Percentiles rank a stretch among this genome's conserved stretches.
phyloP scores from a whole-genome alignment of 73 alveolate species.

The Tetrahymena thermophila region DNA sequence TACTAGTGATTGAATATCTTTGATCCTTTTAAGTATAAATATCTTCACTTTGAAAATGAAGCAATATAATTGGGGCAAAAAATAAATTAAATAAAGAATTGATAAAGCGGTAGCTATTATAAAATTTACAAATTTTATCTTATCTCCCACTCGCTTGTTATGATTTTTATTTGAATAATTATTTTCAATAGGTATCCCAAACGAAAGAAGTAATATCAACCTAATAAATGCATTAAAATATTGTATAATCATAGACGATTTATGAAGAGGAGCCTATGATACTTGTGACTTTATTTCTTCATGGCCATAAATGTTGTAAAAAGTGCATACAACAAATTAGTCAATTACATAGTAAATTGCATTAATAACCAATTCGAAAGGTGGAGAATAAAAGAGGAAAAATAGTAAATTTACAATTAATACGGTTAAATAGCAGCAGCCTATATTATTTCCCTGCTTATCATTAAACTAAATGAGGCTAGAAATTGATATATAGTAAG shows the following conservation, averaged over 20 bases:
- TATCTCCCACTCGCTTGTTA: neutral
- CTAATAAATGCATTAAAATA: neutral
- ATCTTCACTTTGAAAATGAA: neutral
- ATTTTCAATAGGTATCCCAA: neutral
- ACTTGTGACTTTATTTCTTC: neutral
- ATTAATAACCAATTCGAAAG: neutral
- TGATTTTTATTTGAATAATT: neutral
- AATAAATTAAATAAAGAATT: neutral
- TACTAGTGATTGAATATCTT: neutral
- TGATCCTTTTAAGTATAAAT: neutral
- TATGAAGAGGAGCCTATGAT: neutral
- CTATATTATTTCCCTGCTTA: neutral
- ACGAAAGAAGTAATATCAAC: neutral
- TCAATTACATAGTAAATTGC: neutral
- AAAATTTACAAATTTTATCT: neutral
- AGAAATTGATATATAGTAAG: neutral
- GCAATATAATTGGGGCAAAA: neutral
- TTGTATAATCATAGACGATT: neutral
- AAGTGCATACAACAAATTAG: neutral
- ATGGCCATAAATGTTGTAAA: neutral
- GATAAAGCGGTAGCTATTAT: neutral
- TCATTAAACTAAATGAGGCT: neutral
- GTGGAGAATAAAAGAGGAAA: neutral
- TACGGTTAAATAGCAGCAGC: neutral
- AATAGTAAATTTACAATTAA: neutral